Evolutionary conservation across 1,284 basidiomycete genomes (phyloP).

Genomic region (Golubevia pallescens): DNA sequence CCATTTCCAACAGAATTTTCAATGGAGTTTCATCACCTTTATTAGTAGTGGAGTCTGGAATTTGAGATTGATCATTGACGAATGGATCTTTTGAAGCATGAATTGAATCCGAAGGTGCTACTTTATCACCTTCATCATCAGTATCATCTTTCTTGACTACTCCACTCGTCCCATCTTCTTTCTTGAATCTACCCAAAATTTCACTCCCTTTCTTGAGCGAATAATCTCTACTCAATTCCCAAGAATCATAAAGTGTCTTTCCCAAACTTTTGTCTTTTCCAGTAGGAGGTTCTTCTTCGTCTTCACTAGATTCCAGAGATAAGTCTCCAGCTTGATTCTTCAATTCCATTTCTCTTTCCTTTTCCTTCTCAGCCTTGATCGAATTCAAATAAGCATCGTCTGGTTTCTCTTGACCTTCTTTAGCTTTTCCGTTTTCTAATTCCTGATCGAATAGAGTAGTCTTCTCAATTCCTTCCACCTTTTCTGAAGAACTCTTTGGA

Average conservation of each 20-base stretch:
- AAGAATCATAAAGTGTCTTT: too few species aligned
- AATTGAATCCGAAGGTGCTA: too few species aligned
- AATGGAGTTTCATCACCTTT: neutral
- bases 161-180: too few species aligned
- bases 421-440: neutral
- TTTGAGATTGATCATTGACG: too few species aligned
- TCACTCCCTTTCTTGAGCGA: too few species aligned
- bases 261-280: too few species aligned
- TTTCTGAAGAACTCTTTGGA: neutral
- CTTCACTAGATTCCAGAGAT: neutral
- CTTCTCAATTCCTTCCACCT: neutral
- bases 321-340: neutral
- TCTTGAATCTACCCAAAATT: too few species aligned
- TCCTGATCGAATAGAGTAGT: constrained; percentile 3
- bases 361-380: neutral
- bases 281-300: constrained; percentile 1
- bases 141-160: too few species aligned
- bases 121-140: too few species aligned
- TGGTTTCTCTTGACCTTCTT: neutral
- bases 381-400: neutral
- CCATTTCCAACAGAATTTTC: constrained; percentile 8
- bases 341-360: neutral
- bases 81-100: too few species aligned
- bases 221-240: too few species aligned
- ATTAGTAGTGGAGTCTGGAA: too few species aligned